Evolutionary conservation across 352 stramenopile species (phyloP), one percentile per base, ranked within the genome.

Genomic region (Globisporangium cederbergense): DNA sequence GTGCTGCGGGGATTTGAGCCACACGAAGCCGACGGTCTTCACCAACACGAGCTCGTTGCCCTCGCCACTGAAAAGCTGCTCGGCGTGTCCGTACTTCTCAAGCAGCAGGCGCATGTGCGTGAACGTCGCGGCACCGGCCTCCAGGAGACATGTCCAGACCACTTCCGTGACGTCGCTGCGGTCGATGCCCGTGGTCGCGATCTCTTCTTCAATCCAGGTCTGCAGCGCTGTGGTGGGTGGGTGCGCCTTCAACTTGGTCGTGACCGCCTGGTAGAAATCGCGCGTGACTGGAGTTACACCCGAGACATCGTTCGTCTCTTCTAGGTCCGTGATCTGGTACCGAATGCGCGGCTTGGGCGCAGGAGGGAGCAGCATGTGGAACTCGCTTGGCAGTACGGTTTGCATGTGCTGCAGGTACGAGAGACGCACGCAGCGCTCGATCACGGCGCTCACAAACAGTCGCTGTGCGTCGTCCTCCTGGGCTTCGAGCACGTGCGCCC

Each of bases 361-460:
- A 34, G 87, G 87, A 10, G 87, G 87, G 18, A 96, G 64, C 28
- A 96, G 71, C 64, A 78, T 76, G 66, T 96, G 87, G 64, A 96
- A 90, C 32, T 89, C 83, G 52, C 63, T 71, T 16, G 87, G 85
- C 22, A 96, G 73, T 18, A 77, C 76, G 1, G 73, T 79, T 52
- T 94, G 83, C 85, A 96, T 94, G 62, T 93, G 79, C 71, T 96
- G 81, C 40, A 90, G 53, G 57, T 96, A 96, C 43, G 84, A 93
- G 18, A 96, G 70, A 20, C 87, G 85, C 36, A 96, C 87, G 60
- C 85, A 94, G 18, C 84, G 83, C 55, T 96, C 87, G 28, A 94
- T 89, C 16, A 96, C 87, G 18, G 83, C 77, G 52, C 84, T 91
- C 13, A 96, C 83, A 64, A 94, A 96, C 2, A 96, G 71, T 4